phyloP scores from a whole-genome alignment of 345 rosid species.

The Clarkia xantiana region DNA sequence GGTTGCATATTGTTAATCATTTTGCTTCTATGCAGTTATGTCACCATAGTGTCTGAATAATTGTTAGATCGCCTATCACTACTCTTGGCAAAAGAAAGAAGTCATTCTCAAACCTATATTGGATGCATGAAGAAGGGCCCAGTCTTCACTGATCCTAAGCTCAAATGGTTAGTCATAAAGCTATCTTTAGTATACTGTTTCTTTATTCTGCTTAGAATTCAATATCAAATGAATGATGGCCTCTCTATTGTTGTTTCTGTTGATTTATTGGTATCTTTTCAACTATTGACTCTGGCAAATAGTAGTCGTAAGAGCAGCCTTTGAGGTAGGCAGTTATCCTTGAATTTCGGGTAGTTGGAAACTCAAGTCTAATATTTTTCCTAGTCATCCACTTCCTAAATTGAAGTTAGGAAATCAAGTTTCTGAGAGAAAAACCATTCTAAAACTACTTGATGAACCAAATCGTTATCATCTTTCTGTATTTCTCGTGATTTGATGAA shows the following conservation, averaged over 20 bases:
- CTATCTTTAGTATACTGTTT: not conserved
- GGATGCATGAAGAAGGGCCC: constrained; percentile 95
- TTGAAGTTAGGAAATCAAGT: too few species aligned
- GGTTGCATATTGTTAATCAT: not conserved
- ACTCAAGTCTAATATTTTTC: too few species aligned
- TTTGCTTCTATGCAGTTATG: not conserved
- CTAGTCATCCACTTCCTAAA: too few species aligned
- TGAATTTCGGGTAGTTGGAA: too few species aligned
- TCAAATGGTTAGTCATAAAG: constrained; percentile 38
- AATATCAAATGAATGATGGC: not conserved
- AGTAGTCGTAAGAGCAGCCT: too few species aligned
- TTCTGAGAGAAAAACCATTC: not conserved
- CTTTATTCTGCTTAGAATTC: not conserved
- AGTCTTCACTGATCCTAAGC: constrained; percentile 58
- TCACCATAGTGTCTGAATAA: not conserved
- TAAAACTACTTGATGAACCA: not conserved
- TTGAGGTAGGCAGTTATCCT: too few species aligned
- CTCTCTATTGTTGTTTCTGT: not conserved
- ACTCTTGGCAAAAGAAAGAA: constrained; percentile 67
- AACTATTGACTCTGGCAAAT: not conserved
- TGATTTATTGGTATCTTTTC: not conserved
- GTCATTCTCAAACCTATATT: constrained; percentile 41
- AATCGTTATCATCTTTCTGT: too few species aligned
- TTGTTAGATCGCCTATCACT: constrained; percentile 63
- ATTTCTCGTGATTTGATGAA: too few species aligned